Percentiles rank a stretch among this genome's conserved stretches.
Evolutionary conservation across 2,329 filamentous ascomycete genomes (phyloP).

Genomic region (Thyridium curvatum): DNA sequence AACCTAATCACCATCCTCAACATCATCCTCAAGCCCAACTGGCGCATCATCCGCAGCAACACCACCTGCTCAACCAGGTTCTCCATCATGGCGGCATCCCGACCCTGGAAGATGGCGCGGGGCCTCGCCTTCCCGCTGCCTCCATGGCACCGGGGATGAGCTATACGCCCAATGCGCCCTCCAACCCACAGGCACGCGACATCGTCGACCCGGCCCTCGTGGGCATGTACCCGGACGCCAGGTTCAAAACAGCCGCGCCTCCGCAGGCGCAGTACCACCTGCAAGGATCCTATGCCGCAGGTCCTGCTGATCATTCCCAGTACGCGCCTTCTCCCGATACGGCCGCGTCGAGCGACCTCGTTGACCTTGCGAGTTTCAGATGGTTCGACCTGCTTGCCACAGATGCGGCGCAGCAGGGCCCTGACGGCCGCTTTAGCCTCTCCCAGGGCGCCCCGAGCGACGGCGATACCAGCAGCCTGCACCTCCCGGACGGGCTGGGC

Average conservation of each 20-base stretch:
- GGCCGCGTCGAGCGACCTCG: neutral
- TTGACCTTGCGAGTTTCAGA: constrained; percentile 20
- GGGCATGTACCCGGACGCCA: neutral
- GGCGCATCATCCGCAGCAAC: no score
- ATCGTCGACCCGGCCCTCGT: neutral
- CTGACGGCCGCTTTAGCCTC: constrained; percentile 21
- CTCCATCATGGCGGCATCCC: no score
- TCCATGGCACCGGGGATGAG: no score
- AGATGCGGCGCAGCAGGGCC: constrained; percentile 20
- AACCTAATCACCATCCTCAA: no score
- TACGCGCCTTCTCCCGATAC: no score
- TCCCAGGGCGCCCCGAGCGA: constrained; percentile 10
- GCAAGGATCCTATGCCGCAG: constrained; percentile 14
- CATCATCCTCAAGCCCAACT: no score
- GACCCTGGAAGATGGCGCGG: no score
- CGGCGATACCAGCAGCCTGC: constrained; percentile 2
- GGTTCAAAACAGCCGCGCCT: constrained; percentile 13
- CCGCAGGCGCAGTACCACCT: constrained; percentile 1
- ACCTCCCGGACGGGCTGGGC: constrained; percentile 3
- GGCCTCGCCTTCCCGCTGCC: no score
- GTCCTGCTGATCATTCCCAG: constrained; percentile 14
- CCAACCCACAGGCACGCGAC: neutral
- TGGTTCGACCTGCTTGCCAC: constrained; percentile 23
- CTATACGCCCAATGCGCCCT: no score
- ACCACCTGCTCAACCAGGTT: no score